A percentile compares a stretch with the other conserved stretches of the same genome.
Evolutionary conservation across 306 rosid genomes (phyloP).

Genomic region (Citrullus mucosospermus): DNA sequence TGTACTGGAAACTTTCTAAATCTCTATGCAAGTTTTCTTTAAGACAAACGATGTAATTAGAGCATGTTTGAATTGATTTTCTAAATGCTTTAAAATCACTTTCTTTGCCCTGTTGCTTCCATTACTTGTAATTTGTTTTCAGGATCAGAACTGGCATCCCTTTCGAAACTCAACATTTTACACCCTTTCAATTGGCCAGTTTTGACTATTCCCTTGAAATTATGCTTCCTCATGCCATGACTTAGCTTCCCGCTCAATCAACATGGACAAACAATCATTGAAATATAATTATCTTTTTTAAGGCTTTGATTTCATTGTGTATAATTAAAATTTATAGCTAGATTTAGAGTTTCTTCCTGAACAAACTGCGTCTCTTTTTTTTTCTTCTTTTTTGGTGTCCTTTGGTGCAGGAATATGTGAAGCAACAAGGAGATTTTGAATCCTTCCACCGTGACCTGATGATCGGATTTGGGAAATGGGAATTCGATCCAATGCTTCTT

Average conservation of each 20-base stretch:
- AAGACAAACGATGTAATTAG: no score
- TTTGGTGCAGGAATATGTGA: not conserved
- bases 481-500: constrained; percentile 38
- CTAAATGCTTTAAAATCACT: no score
- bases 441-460: constrained; percentile 33
- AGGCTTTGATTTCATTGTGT: not conserved
- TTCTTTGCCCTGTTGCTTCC: not conserved
- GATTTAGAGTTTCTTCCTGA: not conserved
- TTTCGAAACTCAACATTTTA: not conserved
- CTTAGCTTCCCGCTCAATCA: not conserved
- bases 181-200: not conserved
- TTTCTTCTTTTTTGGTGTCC: not conserved
- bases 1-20: not conserved
- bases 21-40: not conserved
- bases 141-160: not conserved
- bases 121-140: not conserved
- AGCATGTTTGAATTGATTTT: no score
- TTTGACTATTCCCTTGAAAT: not conserved
- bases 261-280: not conserved
- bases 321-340: not conserved
- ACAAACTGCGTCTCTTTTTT: not conserved
- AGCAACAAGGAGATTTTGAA: constrained; percentile 44
- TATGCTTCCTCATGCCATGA: not conserved
- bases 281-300: not conserved
- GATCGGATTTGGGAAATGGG: constrained; percentile 55